phyloP scores from a whole-genome alignment of 2,329 filamentous ascomycete genomes.

The Alternaria incomplexa region DNA sequence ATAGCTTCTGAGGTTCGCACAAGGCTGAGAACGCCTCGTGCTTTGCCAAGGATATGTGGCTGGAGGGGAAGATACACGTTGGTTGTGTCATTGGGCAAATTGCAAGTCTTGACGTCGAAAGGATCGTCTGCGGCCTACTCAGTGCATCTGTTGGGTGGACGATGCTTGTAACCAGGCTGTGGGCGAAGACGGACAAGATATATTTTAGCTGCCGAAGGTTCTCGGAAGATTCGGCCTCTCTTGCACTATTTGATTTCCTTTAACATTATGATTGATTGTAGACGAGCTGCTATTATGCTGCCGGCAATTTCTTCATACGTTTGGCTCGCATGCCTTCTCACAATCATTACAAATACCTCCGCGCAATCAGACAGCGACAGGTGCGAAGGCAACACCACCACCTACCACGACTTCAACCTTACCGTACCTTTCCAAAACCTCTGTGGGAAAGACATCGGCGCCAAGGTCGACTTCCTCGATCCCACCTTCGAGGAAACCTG shows the following conservation, averaged over 20 bases:
- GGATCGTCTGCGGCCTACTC: background rate
- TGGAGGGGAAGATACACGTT: background rate
- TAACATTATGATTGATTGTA: background rate
- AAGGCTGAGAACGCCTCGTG: background rate
- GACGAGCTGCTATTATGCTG: background rate
- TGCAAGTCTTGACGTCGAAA: background rate
- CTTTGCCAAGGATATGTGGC: background rate
- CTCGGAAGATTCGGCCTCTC: background rate
- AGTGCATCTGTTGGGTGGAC: background rate
- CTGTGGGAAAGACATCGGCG: slow-evolving; percentile 15
- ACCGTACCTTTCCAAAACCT: slow-evolving; percentile 13
- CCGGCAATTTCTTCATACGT: background rate
- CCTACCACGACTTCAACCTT: background rate
- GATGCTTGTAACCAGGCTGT: background rate
- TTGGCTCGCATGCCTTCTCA: background rate
- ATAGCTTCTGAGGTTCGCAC: background rate
- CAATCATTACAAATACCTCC: background rate
- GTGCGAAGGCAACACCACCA: background rate
- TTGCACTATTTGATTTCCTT: background rate
- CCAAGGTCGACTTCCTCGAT: slow-evolving; percentile 7
- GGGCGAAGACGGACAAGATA: background rate
- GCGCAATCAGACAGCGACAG: background rate
- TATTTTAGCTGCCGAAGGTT: background rate
- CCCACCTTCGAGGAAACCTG: slow-evolving; percentile 2
- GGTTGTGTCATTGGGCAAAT: background rate